These are phyloP conservation scores for Exobasidium cylindrosporum DNA, from an alignment of 1,284 basidiomycete genomes.

Conservation along the genomic window DNA sequence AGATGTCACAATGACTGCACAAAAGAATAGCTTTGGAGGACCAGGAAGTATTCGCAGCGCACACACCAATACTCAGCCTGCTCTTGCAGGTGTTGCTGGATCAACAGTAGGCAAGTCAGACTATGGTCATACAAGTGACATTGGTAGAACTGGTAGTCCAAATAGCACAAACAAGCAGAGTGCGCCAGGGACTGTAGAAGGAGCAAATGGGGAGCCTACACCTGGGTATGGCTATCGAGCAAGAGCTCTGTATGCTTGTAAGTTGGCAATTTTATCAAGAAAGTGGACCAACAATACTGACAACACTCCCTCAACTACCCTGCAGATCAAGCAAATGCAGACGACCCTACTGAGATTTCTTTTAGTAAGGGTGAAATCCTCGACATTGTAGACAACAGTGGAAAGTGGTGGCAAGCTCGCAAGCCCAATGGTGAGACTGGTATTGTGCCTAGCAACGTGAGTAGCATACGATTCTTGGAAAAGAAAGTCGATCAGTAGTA, in stretches of 20 bases:
- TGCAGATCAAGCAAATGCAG: constrained; percentile 69
- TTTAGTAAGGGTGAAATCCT: constrained; percentile 90
- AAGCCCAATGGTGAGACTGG: constrained; percentile 77
- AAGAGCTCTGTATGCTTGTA: constrained; percentile 82
- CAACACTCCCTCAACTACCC: too few relatives aligned
- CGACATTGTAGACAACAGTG: constrained; percentile 85
- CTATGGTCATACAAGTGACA: constrained; percentile 17
- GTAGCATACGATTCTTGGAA: not conserved
- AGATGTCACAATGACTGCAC: constrained; percentile 27
- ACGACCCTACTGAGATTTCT: constrained; percentile 94
- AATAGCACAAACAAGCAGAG: not conserved
- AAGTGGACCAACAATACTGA: constrained; percentile 20
- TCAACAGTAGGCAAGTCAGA: not conserved
- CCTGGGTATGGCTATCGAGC: constrained; percentile 65
- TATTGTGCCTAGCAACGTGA: constrained; percentile 59
- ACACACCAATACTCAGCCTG: not conserved
- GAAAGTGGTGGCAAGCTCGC: constrained; percentile 75
- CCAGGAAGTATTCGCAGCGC: constrained; percentile 6
- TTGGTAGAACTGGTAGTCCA: constrained; percentile 11
- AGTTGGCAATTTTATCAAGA: constrained; percentile 55
- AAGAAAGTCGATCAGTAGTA: too few relatives aligned
- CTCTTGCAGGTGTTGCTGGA: not conserved
- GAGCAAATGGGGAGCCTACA: constrained; percentile 13
- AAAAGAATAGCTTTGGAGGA: not conserved
- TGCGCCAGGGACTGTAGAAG: not conserved